Percentiles rank a stretch among this genome's conserved stretches.
Conservation (phyloP, 139 green algal genomes). For the Zygnema circumcarinatum region DNA sequence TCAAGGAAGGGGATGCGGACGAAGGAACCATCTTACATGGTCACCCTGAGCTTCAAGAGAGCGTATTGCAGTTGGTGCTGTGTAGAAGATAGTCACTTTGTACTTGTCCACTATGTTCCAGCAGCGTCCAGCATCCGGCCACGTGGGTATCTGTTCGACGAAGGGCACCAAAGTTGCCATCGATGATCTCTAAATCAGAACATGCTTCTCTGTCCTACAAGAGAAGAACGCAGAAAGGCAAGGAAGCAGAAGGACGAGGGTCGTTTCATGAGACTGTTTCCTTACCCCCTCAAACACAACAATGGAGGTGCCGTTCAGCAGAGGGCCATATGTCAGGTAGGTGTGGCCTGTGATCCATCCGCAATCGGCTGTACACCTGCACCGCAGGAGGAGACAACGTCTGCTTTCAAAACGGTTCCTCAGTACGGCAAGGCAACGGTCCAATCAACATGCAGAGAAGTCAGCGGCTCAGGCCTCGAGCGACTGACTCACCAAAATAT, state of each 20-base stretch:
- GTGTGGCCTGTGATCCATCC: slow-evolving; percentile 95
- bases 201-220: too few species aligned
- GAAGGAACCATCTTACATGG: slow-evolving; percentile 45
- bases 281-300: slow-evolving; percentile 93
- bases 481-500: too few species aligned
- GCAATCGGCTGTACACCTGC: slow-evolving; percentile 89
- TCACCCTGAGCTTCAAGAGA: slow-evolving; percentile 84
- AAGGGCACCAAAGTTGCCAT: too few species aligned
- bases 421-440: neutral
- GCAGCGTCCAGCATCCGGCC: slow-evolving; percentile 78
- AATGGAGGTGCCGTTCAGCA: slow-evolving; percentile 81
- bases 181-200: too few species aligned
- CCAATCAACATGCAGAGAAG: neutral
- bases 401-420: neutral
- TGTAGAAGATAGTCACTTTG: slow-evolving; percentile 94
- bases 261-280: neutral
- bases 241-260: too few species aligned
- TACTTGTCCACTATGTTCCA: slow-evolving; percentile 82
- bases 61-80: slow-evolving; percentile 93
- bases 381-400: neutral
- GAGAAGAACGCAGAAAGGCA: too few species aligned
- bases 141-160: slow-evolving; percentile 72
- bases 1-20: neutral
- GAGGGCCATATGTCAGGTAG: slow-evolving; percentile 74
- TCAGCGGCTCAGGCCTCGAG: neutral